phyloP scores from a whole-genome alignment of 2,329 filamentous ascomycete species.

The Claviceps spartinae region DNA sequence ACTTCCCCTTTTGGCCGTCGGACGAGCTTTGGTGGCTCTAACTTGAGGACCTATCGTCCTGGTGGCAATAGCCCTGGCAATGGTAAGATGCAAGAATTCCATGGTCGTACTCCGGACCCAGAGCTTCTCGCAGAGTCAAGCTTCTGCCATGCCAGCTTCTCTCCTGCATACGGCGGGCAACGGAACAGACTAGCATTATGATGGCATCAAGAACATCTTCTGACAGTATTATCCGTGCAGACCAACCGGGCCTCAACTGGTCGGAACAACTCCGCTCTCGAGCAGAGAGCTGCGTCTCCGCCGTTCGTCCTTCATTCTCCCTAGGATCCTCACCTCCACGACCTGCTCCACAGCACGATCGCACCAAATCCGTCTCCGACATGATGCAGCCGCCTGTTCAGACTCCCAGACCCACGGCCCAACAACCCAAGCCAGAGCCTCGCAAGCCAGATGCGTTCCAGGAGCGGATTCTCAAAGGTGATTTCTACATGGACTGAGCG shows the following conservation, averaged over 20 bases:
- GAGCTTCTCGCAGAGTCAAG: constrained; percentile 15
- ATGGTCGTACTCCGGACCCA: constrained; percentile 22
- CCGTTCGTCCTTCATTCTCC: constrained; percentile 42
- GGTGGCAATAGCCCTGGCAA: constrained; percentile 45
- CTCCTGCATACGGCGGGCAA: constrained; percentile 24
- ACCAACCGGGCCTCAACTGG: constrained; percentile 87
- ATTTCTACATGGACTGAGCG: constrained; percentile 87
- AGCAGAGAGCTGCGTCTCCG: constrained; percentile 64
- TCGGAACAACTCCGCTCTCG: constrained; percentile 87
- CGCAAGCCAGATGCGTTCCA: constrained; percentile 87
- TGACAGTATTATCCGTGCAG: constrained; percentile 54
- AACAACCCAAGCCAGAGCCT: constrained; percentile 33
- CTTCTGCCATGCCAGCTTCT: constrained; percentile 19
- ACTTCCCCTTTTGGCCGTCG: constrained; percentile 67
- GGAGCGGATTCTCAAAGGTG: constrained; percentile 91
- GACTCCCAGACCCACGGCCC: constrained; percentile 23
- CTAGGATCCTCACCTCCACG: constrained; percentile 33
- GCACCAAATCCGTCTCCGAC: constrained; percentile 56
- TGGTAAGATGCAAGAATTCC: constrained; percentile 40
- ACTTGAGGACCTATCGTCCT: constrained; percentile 43
- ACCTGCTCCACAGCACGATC: constrained; percentile 38
- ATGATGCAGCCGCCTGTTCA: constrained; percentile 44
- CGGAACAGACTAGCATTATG: constrained; percentile 45
- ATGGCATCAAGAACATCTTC: constrained; percentile 44
- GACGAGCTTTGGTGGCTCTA: constrained; percentile 79